A percentile compares a stretch with the other conserved stretches of the same genome.
These are phyloP conservation scores for Microcyclospora tardicrescens DNA, from an alignment of 2,329 filamentous ascomycete species.

Conservation along the genomic window DNA sequence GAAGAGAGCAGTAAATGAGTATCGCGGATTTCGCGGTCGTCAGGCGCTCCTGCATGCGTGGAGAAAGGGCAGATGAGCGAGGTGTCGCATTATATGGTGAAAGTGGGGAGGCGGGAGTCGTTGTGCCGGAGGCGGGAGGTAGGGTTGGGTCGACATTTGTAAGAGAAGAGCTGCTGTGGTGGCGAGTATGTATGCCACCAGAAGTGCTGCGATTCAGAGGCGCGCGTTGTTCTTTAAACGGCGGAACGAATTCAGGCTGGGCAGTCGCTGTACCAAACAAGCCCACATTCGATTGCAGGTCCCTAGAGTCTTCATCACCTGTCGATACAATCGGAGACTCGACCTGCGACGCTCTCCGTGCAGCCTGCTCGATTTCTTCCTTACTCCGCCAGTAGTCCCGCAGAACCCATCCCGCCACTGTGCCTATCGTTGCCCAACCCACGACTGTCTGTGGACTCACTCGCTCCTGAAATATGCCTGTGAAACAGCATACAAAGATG, in stretches of 20 bases:
- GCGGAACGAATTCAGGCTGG: conserved; percentile 10
- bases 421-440: conserved; percentile 68
- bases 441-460: conserved; percentile 86
- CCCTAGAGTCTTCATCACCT: conserved; percentile 3
- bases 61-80: conserved; percentile 30
- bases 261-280: conserved; percentile 3
- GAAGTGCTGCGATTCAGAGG: conserved; percentile 1
- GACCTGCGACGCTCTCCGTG: conserved; percentile 1
- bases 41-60: conserved; percentile 49
- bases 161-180: conserved; percentile 44
- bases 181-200: conserved; percentile 31
- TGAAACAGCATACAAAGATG: conserved; percentile 89
- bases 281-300: too few relatives aligned
- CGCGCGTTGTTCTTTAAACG: conserved; percentile 7
- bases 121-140: conserved; percentile 5
- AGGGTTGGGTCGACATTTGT: conserved; percentile 1
- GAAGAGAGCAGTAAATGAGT: conserved; percentile 81
- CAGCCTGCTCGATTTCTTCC: conserved; percentile 39
- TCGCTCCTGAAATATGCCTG: conserved; percentile 73
- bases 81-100: conserved; percentile 24
- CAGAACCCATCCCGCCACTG: conserved; percentile 74
- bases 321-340: conserved; percentile 1
- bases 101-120: conserved; percentile 16
- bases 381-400: conserved; percentile 86
- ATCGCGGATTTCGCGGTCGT: conserved; percentile 84